phyloP scores from a whole-genome alignment of 2,329 filamentous ascomycete genomes.

The Paecilomyces sp. region DNA sequence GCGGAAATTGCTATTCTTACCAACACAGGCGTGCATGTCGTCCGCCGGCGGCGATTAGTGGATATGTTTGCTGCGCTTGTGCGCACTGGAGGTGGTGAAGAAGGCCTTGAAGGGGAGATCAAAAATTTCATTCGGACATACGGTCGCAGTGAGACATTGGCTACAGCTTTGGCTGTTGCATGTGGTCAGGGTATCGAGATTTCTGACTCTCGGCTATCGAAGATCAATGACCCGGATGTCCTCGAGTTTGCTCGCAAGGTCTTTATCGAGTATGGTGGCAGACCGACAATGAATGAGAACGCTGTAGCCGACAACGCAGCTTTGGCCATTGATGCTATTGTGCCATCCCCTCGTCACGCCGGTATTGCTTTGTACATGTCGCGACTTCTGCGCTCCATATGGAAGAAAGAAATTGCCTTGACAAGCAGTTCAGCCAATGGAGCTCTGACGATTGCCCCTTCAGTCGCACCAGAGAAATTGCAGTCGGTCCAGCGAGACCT shows the following conservation, averaged over 20 bases:
- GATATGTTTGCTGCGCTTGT: constrained; percentile 86
- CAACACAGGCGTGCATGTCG: constrained; percentile 79
- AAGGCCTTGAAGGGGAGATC: constrained; percentile 74
- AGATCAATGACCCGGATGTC: constrained; percentile 72
- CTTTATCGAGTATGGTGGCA: constrained; percentile 89
- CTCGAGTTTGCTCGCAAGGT: constrained; percentile 76
- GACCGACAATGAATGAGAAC: constrained; percentile 76
- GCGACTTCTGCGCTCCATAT: constrained; percentile 79
- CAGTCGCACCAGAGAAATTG: constrained; percentile 62
- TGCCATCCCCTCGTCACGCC: constrained; percentile 80
- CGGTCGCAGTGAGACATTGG: constrained; percentile 80
- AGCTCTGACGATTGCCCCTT: constrained; percentile 58
- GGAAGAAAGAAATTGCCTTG: constrained; percentile 69
- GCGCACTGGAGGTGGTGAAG: constrained; percentile 59
- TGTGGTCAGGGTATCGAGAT: constrained; percentile 88
- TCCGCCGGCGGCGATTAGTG: constrained; percentile 75
- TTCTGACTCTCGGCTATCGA: constrained; percentile 60
- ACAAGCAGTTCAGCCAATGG: constrained; percentile 50
- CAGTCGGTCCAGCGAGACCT: constrained; percentile 72
- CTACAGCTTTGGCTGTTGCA: constrained; percentile 85
- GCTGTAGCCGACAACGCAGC: constrained; percentile 53
- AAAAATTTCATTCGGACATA: constrained; percentile 80
- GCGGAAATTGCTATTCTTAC: constrained; percentile 87
- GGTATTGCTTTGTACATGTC: constrained; percentile 83
- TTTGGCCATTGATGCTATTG: constrained; percentile 71